Percentiles rank a stretch among this genome's conserved stretches.
phyloP scores from a whole-genome alignment of 176 grass and related monocot species.

The Tillandsia fasciculata region DNA sequence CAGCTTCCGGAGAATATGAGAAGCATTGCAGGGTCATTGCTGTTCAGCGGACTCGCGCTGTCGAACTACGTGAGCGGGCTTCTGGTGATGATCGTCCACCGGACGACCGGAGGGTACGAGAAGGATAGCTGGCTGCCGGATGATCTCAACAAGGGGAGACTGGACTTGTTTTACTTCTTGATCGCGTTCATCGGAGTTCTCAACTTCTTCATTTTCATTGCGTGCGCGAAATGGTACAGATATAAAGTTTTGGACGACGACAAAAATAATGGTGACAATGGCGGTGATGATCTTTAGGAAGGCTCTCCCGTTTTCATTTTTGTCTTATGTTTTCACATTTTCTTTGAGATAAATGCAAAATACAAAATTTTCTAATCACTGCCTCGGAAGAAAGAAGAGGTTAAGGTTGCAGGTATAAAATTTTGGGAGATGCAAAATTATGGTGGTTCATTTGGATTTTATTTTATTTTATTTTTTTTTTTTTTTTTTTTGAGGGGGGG shows the following conservation, averaged over 20 bases:
- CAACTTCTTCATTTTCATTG: background rate
- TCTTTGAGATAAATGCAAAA: no score
- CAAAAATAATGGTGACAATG: no score
- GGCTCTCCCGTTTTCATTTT: no score
- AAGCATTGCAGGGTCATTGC: conserved; percentile 52
- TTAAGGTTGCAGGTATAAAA: no score
- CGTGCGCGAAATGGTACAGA: background rate
- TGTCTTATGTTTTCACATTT: no score
- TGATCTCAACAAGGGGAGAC: conserved; percentile 20
- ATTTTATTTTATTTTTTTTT: no score
- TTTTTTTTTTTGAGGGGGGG: no score
- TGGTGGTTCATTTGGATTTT: no score
- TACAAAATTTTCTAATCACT: no score
- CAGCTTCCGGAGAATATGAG: conserved; percentile 79
- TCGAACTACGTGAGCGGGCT: conserved; percentile 50
- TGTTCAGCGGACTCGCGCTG: conserved; percentile 44
- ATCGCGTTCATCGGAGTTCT: background rate
- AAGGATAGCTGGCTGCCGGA: conserved; percentile 36
- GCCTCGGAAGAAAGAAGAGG: no score
- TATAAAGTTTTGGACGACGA: background rate
- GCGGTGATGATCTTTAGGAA: no score
- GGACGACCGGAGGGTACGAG: conserved; percentile 4
- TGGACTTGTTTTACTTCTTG: background rate
- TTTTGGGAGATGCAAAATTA: no score
- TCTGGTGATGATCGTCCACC: conserved; percentile 30